Base-by-base conservation (phyloP, 2,329 filamentous ascomycete genomes). In the Akanthomyces uredinophilus region DNA sequence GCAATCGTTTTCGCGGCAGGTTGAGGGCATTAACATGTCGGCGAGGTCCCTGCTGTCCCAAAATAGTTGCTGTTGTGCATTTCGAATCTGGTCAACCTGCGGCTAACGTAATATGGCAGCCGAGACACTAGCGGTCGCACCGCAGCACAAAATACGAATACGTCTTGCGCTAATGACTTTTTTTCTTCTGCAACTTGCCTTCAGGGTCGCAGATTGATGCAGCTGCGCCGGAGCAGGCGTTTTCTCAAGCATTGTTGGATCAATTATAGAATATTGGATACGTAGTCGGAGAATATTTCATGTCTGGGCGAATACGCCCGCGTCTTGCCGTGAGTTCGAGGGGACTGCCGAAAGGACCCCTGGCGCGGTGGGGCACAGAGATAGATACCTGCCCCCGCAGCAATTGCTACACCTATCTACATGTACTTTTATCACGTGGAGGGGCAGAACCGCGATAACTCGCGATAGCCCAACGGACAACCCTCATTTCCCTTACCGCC, bases 391-490 rank as follows among this genome's bases (percentile, higher is more conserved):
- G 37, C 11, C 5, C 24, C 10, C 22, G 14, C 57, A 44, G 16
- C 57, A 35, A n/a, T 37, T 53, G 13, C 5, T 6, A 39, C 49
- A 52, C 57, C 39, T 37, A 46, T 32, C 27, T 27, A 5, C 49
- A 53, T 52, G 57, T 60, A 60, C n/a, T 46, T 60, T 53, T 10
- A 60, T 60, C 57, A 60, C 57, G 57, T 60, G 57, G 37, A 60
- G 57, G 24, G 37, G 39, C 10, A 18, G 11, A 52, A 22, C 27
- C 49, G 37, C 39, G 57, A 60, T 53, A 60, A 35, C 35, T 51
- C 35, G 22, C 32, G 56, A 59, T 59, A 43, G 27, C 47, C 43
- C 43, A 57, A 57, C n/a, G 10, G 29, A 47, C 54, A 35, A 37
- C 43, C 54, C 46, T 52, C 47, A 44, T 52, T 53, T 60, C 47